Conservation (phyloP, 208 protist species). For the Balamuthia mandrillaris region DNA sequence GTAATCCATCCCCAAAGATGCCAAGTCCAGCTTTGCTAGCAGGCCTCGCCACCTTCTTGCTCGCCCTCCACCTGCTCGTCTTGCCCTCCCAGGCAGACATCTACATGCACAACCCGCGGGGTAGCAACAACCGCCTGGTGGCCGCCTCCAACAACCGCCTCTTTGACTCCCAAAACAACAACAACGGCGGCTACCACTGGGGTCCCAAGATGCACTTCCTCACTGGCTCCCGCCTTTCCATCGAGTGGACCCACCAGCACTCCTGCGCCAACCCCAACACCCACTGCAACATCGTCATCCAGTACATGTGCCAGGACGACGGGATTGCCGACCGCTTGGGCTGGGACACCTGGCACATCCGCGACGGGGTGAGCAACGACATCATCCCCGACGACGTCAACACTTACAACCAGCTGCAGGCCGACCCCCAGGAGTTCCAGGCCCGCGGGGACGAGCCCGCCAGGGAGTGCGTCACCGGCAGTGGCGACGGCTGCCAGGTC, state of each 20-base stretch:
- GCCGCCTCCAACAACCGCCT: neutral
- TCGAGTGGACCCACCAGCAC: constrained; percentile 70
- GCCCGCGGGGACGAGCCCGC: too few relatives aligned
- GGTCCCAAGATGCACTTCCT: constrained; percentile 47
- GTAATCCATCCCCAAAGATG: too few relatives aligned
- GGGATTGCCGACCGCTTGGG: too few relatives aligned
- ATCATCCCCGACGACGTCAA: constrained; percentile 34
- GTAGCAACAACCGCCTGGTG: constrained; percentile 67
- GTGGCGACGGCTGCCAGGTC: neutral
- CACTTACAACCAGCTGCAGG: constrained; percentile 36
- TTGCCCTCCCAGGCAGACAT: constrained; percentile 41
- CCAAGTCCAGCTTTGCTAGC: too few relatives aligned
- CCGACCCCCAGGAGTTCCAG: too few relatives aligned
- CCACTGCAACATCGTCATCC: constrained; percentile 71
- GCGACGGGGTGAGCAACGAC: constrained; percentile 52
- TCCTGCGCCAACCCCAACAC: constrained; percentile 53
- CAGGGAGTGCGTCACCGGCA: too few relatives aligned
- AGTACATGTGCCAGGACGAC: constrained; percentile 77
- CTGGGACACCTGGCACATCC: too few relatives aligned
- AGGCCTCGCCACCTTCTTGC: too few relatives aligned
- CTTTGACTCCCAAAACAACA: constrained; percentile 54
- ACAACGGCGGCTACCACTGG: constrained; percentile 56
- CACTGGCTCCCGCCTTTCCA: constrained; percentile 44
- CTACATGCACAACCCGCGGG: constrained; percentile 65
- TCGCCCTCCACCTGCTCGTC: neutral